Conservation (phyloP, 306 rosid genomes). For the Lablab purpureus region DNA sequence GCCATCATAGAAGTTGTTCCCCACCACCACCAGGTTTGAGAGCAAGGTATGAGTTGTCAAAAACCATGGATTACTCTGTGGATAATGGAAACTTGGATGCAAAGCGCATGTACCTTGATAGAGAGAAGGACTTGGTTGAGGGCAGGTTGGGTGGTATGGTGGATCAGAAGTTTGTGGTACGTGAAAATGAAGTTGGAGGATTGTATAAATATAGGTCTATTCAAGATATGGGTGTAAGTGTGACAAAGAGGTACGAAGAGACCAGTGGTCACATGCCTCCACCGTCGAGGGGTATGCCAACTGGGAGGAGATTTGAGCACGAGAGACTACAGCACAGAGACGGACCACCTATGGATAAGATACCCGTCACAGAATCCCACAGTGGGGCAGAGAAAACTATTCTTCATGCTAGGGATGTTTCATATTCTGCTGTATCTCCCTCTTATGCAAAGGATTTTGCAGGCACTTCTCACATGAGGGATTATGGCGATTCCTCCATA, state of each 20-base stretch:
- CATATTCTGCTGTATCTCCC: conserved; percentile 52
- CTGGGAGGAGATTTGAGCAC: conserved; percentile 55
- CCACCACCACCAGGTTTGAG: conserved; percentile 54
- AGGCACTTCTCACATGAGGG: conserved; percentile 61
- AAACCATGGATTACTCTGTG: conserved; percentile 48
- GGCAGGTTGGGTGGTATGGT: conserved; percentile 50
- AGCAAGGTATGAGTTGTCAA: conserved; percentile 55
- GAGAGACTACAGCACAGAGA: conserved; percentile 59
- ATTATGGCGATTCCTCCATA: conserved; percentile 59
- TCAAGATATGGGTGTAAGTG: conserved; percentile 50
- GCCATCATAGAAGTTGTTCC: conserved; percentile 54
- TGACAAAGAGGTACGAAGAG: conserved; percentile 49
- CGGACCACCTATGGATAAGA: conserved; percentile 53
- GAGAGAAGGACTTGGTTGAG: conserved; percentile 59
- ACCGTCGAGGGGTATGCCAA: conserved; percentile 48
- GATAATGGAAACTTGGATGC: conserved; percentile 51
- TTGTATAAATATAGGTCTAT: conserved; percentile 63
- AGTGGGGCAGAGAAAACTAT: conserved; percentile 55
- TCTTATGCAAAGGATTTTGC: conserved; percentile 60
- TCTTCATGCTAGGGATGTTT: conserved; percentile 58
- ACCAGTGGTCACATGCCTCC: conserved; percentile 52
- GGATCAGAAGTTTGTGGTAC: conserved; percentile 55
- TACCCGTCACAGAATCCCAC: conserved; percentile 51
- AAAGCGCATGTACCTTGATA: conserved; percentile 48
- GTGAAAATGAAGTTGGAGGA: conserved; percentile 55